These are phyloP conservation scores for Marasmius sp. DNA, from an alignment of 1,284 basidiomycete genomes.

Conservation along the genomic window DNA sequence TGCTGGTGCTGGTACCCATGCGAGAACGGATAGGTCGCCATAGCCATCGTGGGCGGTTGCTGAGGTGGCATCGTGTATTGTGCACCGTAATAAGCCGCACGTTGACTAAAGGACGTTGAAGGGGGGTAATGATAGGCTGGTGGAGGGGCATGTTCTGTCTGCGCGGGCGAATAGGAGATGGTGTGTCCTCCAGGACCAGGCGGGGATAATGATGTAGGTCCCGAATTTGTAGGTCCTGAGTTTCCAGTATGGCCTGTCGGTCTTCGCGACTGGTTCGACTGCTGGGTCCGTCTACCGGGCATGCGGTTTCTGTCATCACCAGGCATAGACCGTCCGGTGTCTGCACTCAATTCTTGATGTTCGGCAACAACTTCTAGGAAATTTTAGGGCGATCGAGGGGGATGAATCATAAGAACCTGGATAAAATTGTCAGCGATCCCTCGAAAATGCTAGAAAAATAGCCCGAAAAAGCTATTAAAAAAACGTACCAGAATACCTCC, in stretches of 20 bases:
- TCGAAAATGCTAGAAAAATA: background rate
- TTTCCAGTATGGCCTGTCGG: too few species aligned
- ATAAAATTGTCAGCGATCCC: background rate
- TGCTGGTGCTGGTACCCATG: constrained; percentile 13
- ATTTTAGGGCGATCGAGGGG: background rate
- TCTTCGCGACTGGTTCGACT: too few species aligned
- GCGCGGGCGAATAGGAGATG: constrained; percentile 1
- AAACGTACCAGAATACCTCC: constrained; percentile 12
- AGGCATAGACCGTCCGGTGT: background rate
- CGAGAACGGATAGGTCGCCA: background rate
- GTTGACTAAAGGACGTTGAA: constrained; percentile 33
- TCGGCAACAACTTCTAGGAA: background rate
- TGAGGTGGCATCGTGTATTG: constrained; percentile 48
- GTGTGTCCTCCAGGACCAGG: constrained; percentile 5
- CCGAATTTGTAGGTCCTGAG: too few species aligned
- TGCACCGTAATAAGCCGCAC: constrained; percentile 33
- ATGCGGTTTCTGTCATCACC: background rate
- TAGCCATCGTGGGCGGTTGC: constrained; percentile 30
- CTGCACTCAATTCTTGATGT: background rate
- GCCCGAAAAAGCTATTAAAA: background rate
- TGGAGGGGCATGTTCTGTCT: constrained; percentile 9
- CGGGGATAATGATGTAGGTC: background rate
- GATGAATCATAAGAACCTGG: constrained; percentile 7
- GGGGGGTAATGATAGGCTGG: constrained; percentile 26
- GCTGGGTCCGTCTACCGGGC: background rate